These are phyloP conservation scores for Ilex aquifolium DNA, from an alignment of 257 asterid species.

Conservation along the genomic window DNA sequence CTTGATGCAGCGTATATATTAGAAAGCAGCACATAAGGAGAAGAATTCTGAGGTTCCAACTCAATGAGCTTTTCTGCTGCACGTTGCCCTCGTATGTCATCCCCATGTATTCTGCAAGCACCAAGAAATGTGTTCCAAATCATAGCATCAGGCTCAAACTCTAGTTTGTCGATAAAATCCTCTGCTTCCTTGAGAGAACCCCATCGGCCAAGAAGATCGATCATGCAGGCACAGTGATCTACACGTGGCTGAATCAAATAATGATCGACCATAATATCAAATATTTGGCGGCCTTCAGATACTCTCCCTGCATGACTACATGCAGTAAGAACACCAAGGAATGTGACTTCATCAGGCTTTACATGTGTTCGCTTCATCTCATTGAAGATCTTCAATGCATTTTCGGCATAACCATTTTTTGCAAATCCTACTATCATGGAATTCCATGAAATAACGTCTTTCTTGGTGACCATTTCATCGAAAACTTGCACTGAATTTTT, in stretches of 20 bases:
- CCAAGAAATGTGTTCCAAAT: constrained; percentile 80
- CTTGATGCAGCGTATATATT: constrained; percentile 76
- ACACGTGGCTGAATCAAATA: constrained; percentile 56
- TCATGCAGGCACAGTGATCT: constrained; percentile 85
- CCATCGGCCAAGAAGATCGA: constrained; percentile 87
- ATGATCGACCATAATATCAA: constrained; percentile 35
- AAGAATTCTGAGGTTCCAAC: constrained; percentile 66
- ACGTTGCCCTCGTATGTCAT: constrained; percentile 54
- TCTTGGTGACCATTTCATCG: constrained; percentile 50
- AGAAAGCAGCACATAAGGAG: constrained; percentile 75
- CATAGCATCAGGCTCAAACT: constrained; percentile 60
- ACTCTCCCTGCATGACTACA: constrained; percentile 91
- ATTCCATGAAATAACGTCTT: constrained; percentile 75
- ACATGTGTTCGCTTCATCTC: constrained; percentile 53
- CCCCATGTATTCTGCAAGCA: constrained; percentile 88
- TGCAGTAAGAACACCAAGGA: constrained; percentile 87
- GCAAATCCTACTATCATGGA: constrained; percentile 91
- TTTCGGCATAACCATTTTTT: constrained; percentile 65
- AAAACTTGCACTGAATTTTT: constrained; percentile 55
- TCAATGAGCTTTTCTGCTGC: constrained; percentile 78
- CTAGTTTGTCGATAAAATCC: constrained; percentile 50
- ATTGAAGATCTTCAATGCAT: constrained; percentile 52
- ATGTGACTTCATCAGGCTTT: constrained; percentile 75
- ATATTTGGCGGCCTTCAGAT: constrained; percentile 58
- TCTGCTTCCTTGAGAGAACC: constrained; percentile 80